These are phyloP conservation scores for Podospora sp. DNA, from an alignment of 495 filamentous ascomycete genomes.

Conservation along the genomic window DNA sequence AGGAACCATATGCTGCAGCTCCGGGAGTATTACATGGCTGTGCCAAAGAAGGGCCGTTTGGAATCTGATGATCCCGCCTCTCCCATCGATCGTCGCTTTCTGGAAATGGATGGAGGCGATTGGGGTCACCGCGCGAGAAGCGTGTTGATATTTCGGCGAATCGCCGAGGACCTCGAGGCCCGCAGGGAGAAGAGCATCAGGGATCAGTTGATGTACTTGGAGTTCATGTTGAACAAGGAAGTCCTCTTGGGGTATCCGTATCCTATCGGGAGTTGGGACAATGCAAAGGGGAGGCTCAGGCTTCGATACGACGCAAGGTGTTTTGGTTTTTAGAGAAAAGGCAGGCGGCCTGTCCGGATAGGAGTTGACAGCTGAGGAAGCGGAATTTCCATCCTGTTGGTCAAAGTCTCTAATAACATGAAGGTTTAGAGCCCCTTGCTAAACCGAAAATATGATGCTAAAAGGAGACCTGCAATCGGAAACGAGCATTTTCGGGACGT, in stretches of 20 bases:
- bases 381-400: too few species aligned
- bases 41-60: background rate
- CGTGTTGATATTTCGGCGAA: background rate
- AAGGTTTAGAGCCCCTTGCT: too few species aligned
- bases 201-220: background rate
- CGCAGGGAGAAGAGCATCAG: background rate
- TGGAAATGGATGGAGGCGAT: background rate
- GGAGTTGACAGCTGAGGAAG: too few species aligned
- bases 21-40: background rate
- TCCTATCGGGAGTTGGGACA: background rate
- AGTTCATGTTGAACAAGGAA: background rate
- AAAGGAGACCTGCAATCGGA: too few species aligned
- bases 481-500: too few species aligned
- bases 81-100: background rate
- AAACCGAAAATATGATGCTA: too few species aligned
- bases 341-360: too few species aligned
- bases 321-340: too few species aligned
- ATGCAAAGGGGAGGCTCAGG: background rate
- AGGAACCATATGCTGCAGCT: background rate
- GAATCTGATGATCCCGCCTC: background rate
- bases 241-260: background rate
- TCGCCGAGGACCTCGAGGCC: background rate
- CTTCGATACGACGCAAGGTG: background rate
- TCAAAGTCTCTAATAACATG: too few species aligned
- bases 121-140: too few species aligned